Conservation (phyloP, 805 yeast genomes). For the Yarrowia deformans region DNA sequence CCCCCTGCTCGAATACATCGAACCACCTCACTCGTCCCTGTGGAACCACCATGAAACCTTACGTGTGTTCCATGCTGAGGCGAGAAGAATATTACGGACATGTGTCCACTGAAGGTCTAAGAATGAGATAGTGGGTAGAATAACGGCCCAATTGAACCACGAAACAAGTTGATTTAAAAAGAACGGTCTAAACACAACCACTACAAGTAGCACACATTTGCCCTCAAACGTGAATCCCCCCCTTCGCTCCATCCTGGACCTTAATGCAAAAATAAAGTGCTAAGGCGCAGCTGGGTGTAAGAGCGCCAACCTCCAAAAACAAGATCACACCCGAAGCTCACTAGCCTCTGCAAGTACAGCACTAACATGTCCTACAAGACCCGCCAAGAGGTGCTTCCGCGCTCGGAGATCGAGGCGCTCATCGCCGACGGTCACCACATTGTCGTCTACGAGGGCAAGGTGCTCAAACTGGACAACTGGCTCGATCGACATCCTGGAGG, state of each 20-base stretch:
- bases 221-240: not conserved
- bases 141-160: not conserved
- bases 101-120: too few relatives aligned
- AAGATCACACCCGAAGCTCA: too few relatives aligned
- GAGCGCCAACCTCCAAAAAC: too few relatives aligned
- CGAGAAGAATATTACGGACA: not conserved
- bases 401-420: slow-evolving; percentile 60
- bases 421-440: slow-evolving; percentile 74
- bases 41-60: not conserved
- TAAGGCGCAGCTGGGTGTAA: not conserved
- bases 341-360: not conserved
- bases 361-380: slow-evolving; percentile 25
- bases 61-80: slow-evolving; percentile 2
- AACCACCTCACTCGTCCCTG: too few relatives aligned
- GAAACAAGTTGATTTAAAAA: too few relatives aligned
- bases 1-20: too few relatives aligned
- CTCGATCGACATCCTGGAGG: slow-evolving; percentile 85
- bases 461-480: slow-evolving; percentile 75
- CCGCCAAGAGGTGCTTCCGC: slow-evolving; percentile 48
- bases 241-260: not conserved
- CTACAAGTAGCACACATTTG: too few relatives aligned
- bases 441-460: slow-evolving; percentile 68
- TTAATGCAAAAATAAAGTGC: slow-evolving; percentile 7
- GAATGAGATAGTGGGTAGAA: not conserved
- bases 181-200: too few relatives aligned